Percentiles rank a stretch among this genome's conserved stretches.
phyloP scores from a whole-genome alignment of 495 filamentous ascomycete species.

The Podospora didyma region DNA sequence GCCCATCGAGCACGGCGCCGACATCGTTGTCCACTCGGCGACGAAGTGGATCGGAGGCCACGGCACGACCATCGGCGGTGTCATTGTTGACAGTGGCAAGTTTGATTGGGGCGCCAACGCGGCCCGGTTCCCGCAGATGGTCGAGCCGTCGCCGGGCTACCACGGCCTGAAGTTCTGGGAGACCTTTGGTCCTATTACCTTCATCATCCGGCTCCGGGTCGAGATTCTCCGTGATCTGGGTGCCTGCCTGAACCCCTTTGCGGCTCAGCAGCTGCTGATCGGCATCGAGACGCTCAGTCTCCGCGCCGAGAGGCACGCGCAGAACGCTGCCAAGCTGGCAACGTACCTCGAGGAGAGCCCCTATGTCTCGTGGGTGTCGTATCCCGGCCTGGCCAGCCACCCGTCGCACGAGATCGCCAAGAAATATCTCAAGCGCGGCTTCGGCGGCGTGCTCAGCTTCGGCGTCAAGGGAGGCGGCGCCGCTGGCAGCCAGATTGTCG shows the following conservation, averaged over 20 bases:
- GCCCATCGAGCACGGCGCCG: slow-evolving; percentile 89
- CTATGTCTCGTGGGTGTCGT: slow-evolving; percentile 90
- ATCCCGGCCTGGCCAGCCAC: slow-evolving; percentile 84
- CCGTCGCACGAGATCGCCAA: slow-evolving; percentile 75
- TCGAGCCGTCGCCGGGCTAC: slow-evolving; percentile 88
- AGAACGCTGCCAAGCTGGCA: slow-evolving; percentile 78
- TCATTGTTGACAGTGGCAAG: slow-evolving; percentile 87
- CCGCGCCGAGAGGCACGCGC: slow-evolving; percentile 80
- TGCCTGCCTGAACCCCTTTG: slow-evolving; percentile 83
- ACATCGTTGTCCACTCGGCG: slow-evolving; percentile 92
- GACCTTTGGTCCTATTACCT: slow-evolving; percentile 82
- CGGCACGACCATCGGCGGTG: slow-evolving; percentile 89
- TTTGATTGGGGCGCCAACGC: slow-evolving; percentile 94
- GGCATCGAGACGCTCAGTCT: slow-evolving; percentile 89
- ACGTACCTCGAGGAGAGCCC: slow-evolving; percentile 79
- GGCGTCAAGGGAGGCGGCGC: slow-evolving; percentile 84
- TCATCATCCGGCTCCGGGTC: slow-evolving; percentile 70
- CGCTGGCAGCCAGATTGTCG: slow-evolving; percentile 82
- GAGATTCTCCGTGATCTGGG: slow-evolving; percentile 89
- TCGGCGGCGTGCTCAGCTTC: slow-evolving; percentile 88
- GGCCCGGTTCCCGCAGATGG: slow-evolving; percentile 88
- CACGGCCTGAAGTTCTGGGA: slow-evolving; percentile 98
- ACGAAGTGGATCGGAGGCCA: slow-evolving; percentile 99
- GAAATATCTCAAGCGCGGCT: slow-evolving; percentile 85
- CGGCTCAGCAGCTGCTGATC: slow-evolving; percentile 86